Evolutionary conservation across 768 basidiomycete genomes (phyloP).

Genomic region (Porphyrellus cyaneotinctus): DNA sequence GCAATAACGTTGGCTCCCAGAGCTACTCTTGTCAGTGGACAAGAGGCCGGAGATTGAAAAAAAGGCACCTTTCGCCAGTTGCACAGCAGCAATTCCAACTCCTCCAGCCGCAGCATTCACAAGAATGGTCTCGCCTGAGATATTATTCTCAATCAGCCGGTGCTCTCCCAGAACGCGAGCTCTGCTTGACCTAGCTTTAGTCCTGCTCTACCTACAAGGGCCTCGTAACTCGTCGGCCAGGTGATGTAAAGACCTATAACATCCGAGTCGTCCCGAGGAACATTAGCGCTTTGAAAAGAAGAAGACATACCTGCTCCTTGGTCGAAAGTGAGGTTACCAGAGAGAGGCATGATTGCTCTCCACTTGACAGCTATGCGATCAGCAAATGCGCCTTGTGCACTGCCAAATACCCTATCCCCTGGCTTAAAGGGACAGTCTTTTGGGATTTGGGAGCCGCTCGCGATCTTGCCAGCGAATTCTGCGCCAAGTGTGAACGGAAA

Average conservation of each 20-base stretch:
- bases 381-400: constrained; percentile 72
- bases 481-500: constrained; percentile 82
- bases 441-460: constrained; percentile 69
- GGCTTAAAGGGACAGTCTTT: constrained; percentile 69
- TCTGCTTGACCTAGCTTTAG: constrained; percentile 61
- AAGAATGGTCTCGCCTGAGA: constrained; percentile 81
- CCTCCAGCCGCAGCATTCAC: constrained; percentile 96
- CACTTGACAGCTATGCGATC: constrained; percentile 65
- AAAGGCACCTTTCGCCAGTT: constrained; percentile 79
- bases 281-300: neutral
- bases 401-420: constrained; percentile 89
- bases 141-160: constrained; percentile 5
- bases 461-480: constrained; percentile 82
- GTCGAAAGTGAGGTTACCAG: constrained; percentile 72
- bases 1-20: constrained; percentile 95
- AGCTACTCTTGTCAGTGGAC: constrained; percentile 39
- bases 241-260: constrained; percentile 71
- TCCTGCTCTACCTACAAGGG: constrained; percentile 77
- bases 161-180: neutral
- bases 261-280: constrained; percentile 7
- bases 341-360: constrained; percentile 56
- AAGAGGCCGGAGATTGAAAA: neutral
- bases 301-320: constrained; percentile 71
- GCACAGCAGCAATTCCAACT: constrained; percentile 88
- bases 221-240: constrained; percentile 93